Conservation (phyloP, 176 grass and related monocot genomes). For the Aechmea fasciata region DNA sequence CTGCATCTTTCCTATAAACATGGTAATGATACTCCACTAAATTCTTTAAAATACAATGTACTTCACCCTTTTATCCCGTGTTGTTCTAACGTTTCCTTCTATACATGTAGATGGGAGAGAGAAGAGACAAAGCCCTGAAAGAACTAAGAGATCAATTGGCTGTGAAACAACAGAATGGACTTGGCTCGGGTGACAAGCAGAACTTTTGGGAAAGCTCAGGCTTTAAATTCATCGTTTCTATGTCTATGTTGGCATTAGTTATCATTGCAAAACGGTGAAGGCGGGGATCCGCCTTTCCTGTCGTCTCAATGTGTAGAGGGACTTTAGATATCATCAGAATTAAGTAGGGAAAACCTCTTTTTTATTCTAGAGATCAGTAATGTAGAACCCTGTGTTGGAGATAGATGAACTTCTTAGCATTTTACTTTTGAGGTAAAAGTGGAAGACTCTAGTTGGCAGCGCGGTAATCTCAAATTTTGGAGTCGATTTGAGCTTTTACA, state of each 20-base stretch:
- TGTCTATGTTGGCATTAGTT: slow-evolving; percentile 65
- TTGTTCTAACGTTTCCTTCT: background rate
- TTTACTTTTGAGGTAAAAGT: no score
- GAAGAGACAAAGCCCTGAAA: slow-evolving; percentile 73
- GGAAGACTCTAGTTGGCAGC: no score
- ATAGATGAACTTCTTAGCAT: no score
- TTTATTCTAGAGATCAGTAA: no score
- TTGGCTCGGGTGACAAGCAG: slow-evolving; percentile 14
- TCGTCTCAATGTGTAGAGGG: slow-evolving; percentile 21
- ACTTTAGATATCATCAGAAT: slow-evolving; percentile 11
- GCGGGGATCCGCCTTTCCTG: background rate
- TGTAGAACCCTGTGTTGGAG: no score
- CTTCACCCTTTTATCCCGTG: background rate
- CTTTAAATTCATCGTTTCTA: slow-evolving; percentile 76
- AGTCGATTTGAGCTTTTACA: no score
- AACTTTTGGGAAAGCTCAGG: slow-evolving; percentile 73
- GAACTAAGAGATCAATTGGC: slow-evolving; percentile 73
- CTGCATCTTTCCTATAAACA: no score
- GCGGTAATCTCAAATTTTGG: no score
- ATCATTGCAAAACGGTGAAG: slow-evolving; percentile 54
- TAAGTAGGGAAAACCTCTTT: slow-evolving; percentile 39
- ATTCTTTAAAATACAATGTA: background rate
- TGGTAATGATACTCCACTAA: background rate
- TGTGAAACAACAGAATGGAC: slow-evolving; percentile 27
- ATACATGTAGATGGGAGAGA: slow-evolving; percentile 54